phyloP scores from a whole-genome alignment of 805 yeast genomes.

The Lipomyces sp. region DNA sequence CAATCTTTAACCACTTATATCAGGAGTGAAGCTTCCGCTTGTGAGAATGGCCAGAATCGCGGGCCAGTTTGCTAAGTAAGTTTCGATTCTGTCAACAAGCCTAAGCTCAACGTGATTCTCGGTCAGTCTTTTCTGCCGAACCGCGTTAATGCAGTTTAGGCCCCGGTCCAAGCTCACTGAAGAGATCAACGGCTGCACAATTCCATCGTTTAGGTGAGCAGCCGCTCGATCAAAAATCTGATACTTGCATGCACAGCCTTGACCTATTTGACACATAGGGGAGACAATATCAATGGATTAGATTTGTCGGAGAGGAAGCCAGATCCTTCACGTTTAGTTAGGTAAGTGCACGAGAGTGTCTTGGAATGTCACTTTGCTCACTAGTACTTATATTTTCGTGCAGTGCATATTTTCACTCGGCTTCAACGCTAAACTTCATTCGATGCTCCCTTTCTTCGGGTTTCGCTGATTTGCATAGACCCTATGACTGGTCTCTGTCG shows the following conservation, averaged over 20 bases:
- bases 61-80: slow-evolving; percentile 45
- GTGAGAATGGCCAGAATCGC: slow-evolving; percentile 45
- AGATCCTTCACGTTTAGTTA: slow-evolving; percentile 42
- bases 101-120: not conserved
- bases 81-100: not conserved
- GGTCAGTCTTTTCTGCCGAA: too few species aligned
- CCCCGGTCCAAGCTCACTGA: slow-evolving; percentile 46
- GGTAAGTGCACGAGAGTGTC: slow-evolving; percentile 3
- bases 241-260: too few species aligned
- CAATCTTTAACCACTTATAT: not conserved
- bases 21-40: slow-evolving; percentile 40
- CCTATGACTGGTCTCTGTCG: slow-evolving; percentile 43
- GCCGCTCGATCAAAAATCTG: too few species aligned
- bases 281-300: slow-evolving; percentile 45
- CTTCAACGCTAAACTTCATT: slow-evolving; percentile 45
- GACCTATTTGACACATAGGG: slow-evolving; percentile 30
- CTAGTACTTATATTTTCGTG: not conserved
- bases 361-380: too few species aligned
- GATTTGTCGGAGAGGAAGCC: slow-evolving; percentile 42
- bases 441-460: slow-evolving; percentile 39
- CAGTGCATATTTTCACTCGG: slow-evolving; percentile 45
- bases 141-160: slow-evolving; percentile 3
- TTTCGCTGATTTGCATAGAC: slow-evolving; percentile 43
- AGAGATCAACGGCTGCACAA: slow-evolving; percentile 40
- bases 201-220: slow-evolving; percentile 40